Percentiles rank a stretch among this genome's conserved stretches.
phyloP scores from a whole-genome alignment of 768 basidiomycete genomes.

The Imleria badia region DNA sequence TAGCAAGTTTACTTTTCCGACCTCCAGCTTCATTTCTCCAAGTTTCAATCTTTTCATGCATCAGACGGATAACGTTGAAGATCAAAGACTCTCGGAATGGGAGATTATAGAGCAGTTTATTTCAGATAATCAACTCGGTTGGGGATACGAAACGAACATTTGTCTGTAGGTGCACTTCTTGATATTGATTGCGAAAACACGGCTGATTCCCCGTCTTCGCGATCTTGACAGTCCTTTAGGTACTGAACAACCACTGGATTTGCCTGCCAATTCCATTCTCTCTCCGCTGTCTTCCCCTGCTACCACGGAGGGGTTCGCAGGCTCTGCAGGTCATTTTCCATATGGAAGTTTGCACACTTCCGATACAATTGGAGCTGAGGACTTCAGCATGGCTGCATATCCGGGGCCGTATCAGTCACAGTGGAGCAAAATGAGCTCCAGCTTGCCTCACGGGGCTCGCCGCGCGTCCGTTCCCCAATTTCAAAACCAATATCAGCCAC shows the following conservation, averaged over 20 bases:
- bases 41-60: neutral
- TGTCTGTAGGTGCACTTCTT: constrained; percentile 1
- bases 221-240: neutral
- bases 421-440: neutral
- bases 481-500: neutral
- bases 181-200: neutral
- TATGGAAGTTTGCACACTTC: neutral
- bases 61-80: neutral
- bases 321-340: neutral
- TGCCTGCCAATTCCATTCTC: neutral
- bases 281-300: neutral
- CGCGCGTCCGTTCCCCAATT: neutral
- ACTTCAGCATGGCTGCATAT: neutral
- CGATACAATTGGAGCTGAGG: neutral
- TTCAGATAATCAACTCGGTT: neutral
- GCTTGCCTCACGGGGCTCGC: neutral
- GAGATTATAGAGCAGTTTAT: neutral
- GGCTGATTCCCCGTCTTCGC: neutral
- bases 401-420: neutral
- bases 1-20: neutral
- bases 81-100: neutral
- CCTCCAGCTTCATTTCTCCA: neutral
- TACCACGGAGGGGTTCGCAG: neutral
- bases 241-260: neutral
- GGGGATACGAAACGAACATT: neutral